Evolutionary conservation across 331 rosid genomes (phyloP).

Genomic region (Rhamnella rubrinervis): DNA sequence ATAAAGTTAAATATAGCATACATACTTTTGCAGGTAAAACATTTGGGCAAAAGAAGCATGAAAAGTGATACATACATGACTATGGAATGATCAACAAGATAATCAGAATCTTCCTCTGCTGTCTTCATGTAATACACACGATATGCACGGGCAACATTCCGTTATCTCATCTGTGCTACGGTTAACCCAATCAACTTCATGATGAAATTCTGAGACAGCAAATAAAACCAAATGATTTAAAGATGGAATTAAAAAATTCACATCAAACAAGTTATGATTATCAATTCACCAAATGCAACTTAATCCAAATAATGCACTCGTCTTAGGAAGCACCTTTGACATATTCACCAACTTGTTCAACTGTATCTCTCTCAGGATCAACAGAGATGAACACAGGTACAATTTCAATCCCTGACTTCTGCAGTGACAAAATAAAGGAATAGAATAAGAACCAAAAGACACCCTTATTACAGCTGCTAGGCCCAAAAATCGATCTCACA

Average conservation of each 20-base stretch:
- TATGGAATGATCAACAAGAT: conserved; percentile 95
- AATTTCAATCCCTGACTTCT: conserved; percentile 63
- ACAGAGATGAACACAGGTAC: conserved; percentile 87
- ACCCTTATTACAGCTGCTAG: not conserved
- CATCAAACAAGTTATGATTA: not conserved
- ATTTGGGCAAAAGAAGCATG: not conserved
- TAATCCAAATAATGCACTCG: not conserved
- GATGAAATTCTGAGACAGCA: conserved; percentile 73
- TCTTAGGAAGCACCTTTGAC: conserved; percentile 59
- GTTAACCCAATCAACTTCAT: conserved; percentile 75
- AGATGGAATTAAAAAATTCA: not conserved
- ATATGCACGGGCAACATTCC: conserved; percentile 81
- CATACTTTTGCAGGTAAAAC: not conserved
- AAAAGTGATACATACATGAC: conserved; percentile 62
- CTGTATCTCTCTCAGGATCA: conserved; percentile 97
- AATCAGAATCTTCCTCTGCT: conserved; percentile 81
- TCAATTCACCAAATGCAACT: conserved; percentile 6
- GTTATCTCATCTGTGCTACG: conserved; percentile 62
- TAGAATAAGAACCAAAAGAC: not conserved
- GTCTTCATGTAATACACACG: conserved; percentile 98
- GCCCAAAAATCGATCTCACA: not conserved
- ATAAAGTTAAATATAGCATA: not conserved
- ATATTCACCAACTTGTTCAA: conserved; percentile 89
- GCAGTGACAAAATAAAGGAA: conserved; percentile 19
- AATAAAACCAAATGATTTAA: not conserved